Evolutionary conservation across 352 stramenopile genomes (phyloP), one percentile per base, ranked within the genome.

Genomic region (Phytophthora brassicae): DNA sequence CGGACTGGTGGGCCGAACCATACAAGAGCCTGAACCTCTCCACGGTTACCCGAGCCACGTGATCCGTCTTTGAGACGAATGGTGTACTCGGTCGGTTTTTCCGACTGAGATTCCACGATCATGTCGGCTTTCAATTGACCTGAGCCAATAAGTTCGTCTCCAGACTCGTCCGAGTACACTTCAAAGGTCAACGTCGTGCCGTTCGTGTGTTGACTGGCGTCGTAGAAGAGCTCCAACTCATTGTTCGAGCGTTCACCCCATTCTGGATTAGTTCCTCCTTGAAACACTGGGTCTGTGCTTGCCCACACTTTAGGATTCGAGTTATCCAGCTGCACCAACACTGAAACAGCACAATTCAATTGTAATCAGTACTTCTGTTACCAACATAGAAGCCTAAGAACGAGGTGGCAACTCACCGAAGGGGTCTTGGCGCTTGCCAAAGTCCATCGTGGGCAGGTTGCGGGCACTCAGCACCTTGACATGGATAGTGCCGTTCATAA

Each of bases 191-290:
- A 39, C 17, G 63, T 52, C 2, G 70, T 71, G n/a, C 64, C 58
- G 9, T 90, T 83, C n/a, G 70, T 67, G 38, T 79, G 72, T 26
- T 72, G 26, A 41, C 49, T 75, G 42, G 75, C 81, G 53, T 94
- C 81, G 60, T 84, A 94, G 60, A 84, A 92, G 31, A 94, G 75
- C 66, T 94, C 85, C n/a, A 94, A 53, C 60, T 92, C 81, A 58
- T 88, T 87, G 75, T 91, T 92, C 19, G 75, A 65, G 44, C 71
- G 42, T 39, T 92, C 81, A 20, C 64, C 70, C 85, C 85, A 94
- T 26, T 90, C 77, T 2, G 85, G 81, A 35, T 71, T 81, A 9
- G 72, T 76, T 20, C 81, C 81, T 28, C 84, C 78, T 43, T 84
- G 68, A 46, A 84, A 84, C 20, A 73, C 76, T 4, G 84, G 84